Base-by-base conservation (phyloP, 2,329 filamentous ascomycete species). In the Neocucurbitaria cava region DNA sequence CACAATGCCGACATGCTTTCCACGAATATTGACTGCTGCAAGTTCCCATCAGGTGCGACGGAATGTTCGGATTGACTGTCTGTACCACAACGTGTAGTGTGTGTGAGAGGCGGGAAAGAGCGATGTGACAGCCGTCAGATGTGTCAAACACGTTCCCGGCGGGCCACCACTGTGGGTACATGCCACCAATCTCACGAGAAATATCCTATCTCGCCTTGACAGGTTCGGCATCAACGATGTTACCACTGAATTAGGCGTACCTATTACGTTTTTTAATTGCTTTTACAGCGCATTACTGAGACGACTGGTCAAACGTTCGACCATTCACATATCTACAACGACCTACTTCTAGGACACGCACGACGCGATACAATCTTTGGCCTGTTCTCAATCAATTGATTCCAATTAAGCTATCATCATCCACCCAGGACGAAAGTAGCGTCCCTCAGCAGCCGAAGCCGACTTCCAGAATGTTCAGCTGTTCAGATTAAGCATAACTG, bases 91-190 rank as follows among this genome's bases (percentile, higher is more conserved):
- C 28, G n/a, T 18, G 15, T 31, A 26, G 15, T 23, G 38, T 42
- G 23, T 55, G 41, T 49, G 38, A 5, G 24, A 9, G 9, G 48
- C 51, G 41, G 39, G 26, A 15, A 38, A 48, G 42, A 20, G 17
- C 20, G 42, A 42, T 13, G 35, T 43, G 46, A 42, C 40, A 28
- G 21, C 6, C 38, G 31, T 48, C 49, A 52, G 18, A 45, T 9
- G 28, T 50, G 41, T 47, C 52, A 52, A 52, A 49, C 47, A 56
- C 53, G 58, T 59, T 61, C 42, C 49, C 38, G 13, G 31, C 28
- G 31, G 30, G 39, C 54, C 40, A 20, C 28, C 44, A 39, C 26
- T 36, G n/a, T 35, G 5, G 6, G 38, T 11, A 3, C n/a, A 20
- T 26, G 33, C 46, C 24, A 52, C 45, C 20, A 17, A 11, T 17